Conservation (phyloP, 768 basidiomycete genomes). For the Termitomyces sp. region DNA sequence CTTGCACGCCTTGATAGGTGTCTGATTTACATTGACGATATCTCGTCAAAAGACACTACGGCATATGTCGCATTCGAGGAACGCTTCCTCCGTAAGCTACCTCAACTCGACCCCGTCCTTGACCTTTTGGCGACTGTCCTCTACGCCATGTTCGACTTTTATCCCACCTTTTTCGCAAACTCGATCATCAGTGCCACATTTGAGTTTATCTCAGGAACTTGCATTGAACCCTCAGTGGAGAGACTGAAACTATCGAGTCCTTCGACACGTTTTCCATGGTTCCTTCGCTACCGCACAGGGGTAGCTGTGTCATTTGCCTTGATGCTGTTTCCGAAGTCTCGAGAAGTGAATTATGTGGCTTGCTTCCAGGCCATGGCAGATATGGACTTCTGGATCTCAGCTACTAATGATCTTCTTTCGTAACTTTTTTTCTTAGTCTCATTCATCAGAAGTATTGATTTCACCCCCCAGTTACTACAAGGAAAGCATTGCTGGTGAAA, state of each 20-base stretch:
- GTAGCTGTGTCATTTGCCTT: conserved; percentile 11
- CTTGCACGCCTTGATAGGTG: conserved; percentile 7
- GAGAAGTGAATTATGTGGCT: conserved; percentile 6
- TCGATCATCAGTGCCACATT: conserved; percentile 14
- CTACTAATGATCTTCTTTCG: conserved; percentile 19
- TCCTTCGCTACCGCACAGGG: conserved; percentile 16
- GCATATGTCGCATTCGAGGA: conserved; percentile 12
- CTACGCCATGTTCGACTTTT: conserved; percentile 10
- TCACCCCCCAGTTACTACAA: conserved; percentile 14
- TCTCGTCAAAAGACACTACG: conserved; percentile 1
- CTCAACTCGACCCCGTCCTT: conserved; percentile 15
- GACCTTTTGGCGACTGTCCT: conserved; percentile 11
- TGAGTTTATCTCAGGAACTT: conserved; percentile 14
- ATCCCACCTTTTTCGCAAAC: conserved; percentile 13
- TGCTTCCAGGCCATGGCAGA: conserved; percentile 18
- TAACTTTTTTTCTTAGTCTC: neutral
- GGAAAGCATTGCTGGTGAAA: conserved; percentile 18
- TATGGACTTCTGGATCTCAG: conserved; percentile 14
- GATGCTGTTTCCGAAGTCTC: conserved; percentile 14
- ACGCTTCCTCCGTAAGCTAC: conserved; percentile 11
- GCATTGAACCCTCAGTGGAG: conserved; percentile 12
- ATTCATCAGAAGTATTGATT: neutral
- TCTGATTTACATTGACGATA: conserved; percentile 18
- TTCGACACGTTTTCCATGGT: conserved; percentile 15
- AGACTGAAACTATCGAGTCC: neutral